Evolutionary conservation across 2,329 filamentous ascomycete species (phyloP), one percentile per base, ranked within the genome.

Genomic region (Pseudogymnoascus sp.): DNA sequence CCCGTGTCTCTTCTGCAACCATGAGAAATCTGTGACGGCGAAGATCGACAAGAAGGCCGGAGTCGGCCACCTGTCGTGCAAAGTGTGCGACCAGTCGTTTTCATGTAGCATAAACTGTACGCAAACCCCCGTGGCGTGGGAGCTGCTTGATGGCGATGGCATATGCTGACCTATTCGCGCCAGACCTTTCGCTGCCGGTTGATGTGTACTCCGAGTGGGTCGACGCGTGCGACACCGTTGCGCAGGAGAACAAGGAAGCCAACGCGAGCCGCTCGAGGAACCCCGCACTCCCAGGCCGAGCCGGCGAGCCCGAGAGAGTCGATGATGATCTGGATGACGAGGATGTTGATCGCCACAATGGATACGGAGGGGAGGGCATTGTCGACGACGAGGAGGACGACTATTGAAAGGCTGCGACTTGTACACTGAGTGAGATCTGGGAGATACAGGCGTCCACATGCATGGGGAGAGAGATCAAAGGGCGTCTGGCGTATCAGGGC

Each of bases 151-250:
- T 53, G 26, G 46, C n/a, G 19, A 59, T 65, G 10, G 64, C n/a
- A 19, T 40, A 33, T 50, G 50, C 68, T 72, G 46, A 68, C 56
- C 50, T 12, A 35, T 53, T 65, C 10, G 60, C 50, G 53, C 19
- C 66, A 96, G 91, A 96, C 75, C 86, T 98, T 26, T 96, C 91
- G 26, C 90, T 90, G 12, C 85, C 91, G 0, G 92, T 99, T 56
- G 95, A 99, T 74, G 93, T 99, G 6, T 99, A 99, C 73, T 90
- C 91, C 35, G 95, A 98, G 76, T 99, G 95, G 95, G 91, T 99
- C 67, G 95, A 99, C 77, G 95, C 95, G n/a, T 90, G 88, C 73
- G 88, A 91, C 72, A 81, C 84, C 5, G 87, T 90, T 60, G 87
- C 87, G 14, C 87, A 89, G 71, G 81, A 86, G 65, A 79, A 81